phyloP scores from a whole-genome alignment of 2,329 filamentous ascomycete genomes.

The Fusarium lyarnte region DNA sequence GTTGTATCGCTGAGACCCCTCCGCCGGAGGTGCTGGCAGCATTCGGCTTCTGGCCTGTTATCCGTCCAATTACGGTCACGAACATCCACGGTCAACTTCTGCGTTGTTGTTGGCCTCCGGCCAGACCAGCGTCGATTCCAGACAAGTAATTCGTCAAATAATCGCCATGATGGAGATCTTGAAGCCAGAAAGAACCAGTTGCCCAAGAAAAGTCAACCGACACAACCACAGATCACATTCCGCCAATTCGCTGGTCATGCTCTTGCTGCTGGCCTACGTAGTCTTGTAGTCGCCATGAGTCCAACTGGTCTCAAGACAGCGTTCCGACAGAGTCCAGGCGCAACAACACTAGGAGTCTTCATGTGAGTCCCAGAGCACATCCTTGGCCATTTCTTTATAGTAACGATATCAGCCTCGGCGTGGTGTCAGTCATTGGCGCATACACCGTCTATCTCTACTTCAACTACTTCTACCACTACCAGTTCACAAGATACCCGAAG shows the following conservation, averaged over 20 bases:
- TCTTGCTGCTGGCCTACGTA: slow-evolving; percentile 48
- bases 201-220: slow-evolving; percentile 37
- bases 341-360: slow-evolving; percentile 45
- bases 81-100: slow-evolving; percentile 42
- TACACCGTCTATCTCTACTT: slow-evolving; percentile 57
- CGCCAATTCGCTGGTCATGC: slow-evolving; percentile 44
- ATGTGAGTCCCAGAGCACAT: slow-evolving; percentile 39
- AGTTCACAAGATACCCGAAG: slow-evolving; percentile 71
- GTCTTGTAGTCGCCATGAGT: slow-evolving; percentile 48
- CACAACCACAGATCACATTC: slow-evolving; percentile 46
- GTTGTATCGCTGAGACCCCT: slow-evolving; percentile 49
- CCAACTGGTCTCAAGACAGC: slow-evolving; percentile 49
- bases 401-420: slow-evolving; percentile 41
- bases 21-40: slow-evolving; percentile 44
- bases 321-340: slow-evolving; percentile 47
- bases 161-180: slow-evolving; percentile 17
- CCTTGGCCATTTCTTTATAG: neutral
- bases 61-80: slow-evolving; percentile 47
- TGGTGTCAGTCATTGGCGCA: slow-evolving; percentile 44
- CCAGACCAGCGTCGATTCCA: slow-evolving; percentile 44
- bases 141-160: slow-evolving; percentile 33
- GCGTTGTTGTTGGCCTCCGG: slow-evolving; percentile 44
- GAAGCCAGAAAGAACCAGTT: slow-evolving; percentile 36
- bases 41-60: slow-evolving; percentile 44
- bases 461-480: slow-evolving; percentile 63